A percentile compares a stretch with the other conserved stretches of the same genome.
Conservation (phyloP, 139 green algal genomes). For the Ostreobium quekettii region DNA sequence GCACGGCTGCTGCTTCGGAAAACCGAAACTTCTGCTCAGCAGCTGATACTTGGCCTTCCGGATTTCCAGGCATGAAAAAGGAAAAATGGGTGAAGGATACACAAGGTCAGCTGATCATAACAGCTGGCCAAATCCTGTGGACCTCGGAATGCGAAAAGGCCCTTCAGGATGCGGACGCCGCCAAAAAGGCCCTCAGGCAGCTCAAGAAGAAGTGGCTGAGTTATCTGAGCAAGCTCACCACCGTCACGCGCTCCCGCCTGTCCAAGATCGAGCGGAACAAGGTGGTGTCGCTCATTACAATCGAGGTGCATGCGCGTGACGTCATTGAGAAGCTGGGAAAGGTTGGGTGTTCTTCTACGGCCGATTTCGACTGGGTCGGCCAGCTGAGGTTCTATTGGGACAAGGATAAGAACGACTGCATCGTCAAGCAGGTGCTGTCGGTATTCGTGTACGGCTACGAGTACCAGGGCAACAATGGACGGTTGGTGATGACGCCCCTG, state of each 20-base stretch:
- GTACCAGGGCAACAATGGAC: slow-evolving; percentile 60
- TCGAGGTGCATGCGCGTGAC: slow-evolving; percentile 76
- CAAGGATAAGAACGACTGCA: slow-evolving; percentile 58
- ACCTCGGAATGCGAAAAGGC: slow-evolving; percentile 78
- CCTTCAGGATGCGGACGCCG: slow-evolving; percentile 50
- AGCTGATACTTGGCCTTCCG: too few species aligned
- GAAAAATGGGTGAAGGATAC: slow-evolving; percentile 84
- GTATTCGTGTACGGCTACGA: slow-evolving; percentile 75
- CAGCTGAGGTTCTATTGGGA: slow-evolving; percentile 83
- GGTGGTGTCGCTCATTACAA: slow-evolving; percentile 63
- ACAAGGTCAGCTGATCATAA: slow-evolving; percentile 79
- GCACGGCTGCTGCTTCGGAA: too few species aligned
- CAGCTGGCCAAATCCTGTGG: slow-evolving; percentile 79
- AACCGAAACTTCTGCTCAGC: too few species aligned
- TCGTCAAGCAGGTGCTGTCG: slow-evolving; percentile 70
- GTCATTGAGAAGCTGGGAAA: slow-evolving; percentile 74
- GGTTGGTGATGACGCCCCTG: slow-evolving; percentile 57
- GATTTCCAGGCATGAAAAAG: slow-evolving; percentile 67
- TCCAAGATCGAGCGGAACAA: slow-evolving; percentile 78
- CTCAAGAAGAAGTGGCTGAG: slow-evolving; percentile 79
- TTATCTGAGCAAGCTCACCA: slow-evolving; percentile 80
- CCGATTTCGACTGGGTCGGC: slow-evolving; percentile 68
- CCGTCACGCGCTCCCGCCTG: slow-evolving; percentile 65
- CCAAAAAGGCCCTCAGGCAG: slow-evolving; percentile 48
- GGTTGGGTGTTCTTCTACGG: slow-evolving; percentile 38